phyloP scores from a whole-genome alignment of 2,329 filamentous ascomycete species.

The Thyridium curvatum region DNA sequence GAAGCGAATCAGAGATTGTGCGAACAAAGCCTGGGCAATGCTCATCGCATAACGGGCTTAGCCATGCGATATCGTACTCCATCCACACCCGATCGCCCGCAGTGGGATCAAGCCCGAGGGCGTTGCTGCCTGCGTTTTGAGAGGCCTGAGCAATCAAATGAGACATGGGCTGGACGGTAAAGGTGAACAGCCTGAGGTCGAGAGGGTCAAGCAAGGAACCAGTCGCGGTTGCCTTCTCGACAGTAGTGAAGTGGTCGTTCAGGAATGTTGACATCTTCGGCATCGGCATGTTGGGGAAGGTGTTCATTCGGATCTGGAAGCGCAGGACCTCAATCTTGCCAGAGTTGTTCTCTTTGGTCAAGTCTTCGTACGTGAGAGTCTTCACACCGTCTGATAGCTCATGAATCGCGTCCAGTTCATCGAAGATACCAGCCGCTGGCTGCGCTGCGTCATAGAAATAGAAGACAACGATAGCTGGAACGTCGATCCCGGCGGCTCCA shows the following conservation, averaged over 20 bases:
- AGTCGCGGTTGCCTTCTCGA: background rate
- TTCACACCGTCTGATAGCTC: constrained; percentile 14
- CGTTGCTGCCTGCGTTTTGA: constrained; percentile 12
- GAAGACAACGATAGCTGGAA: background rate
- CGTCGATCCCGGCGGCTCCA: background rate
- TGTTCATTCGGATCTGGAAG: constrained; percentile 11
- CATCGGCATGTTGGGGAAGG: constrained; percentile 16
- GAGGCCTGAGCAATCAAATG: constrained; percentile 9
- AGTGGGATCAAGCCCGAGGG: constrained; percentile 15
- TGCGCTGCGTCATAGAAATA: background rate
- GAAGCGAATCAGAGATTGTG: constrained; percentile 5
- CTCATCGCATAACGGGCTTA: constrained; percentile 11
- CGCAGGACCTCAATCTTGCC: constrained; percentile 10
- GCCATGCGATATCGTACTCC: constrained; percentile 21
- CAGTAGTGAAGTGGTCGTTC: constrained; percentile 7
- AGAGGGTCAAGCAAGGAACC: constrained; percentile 3
- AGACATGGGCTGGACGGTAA: constrained; percentile 13
- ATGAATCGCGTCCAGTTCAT: background rate
- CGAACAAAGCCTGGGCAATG: constrained; percentile 7
- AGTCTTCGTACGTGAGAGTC: constrained; percentile 37
- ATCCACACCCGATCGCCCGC: constrained; percentile 22
- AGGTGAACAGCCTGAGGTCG: constrained; percentile 8
- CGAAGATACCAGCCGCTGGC: background rate
- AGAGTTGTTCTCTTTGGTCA: constrained; percentile 38
- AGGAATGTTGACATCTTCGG: constrained; percentile 12